Conservation (phyloP, 2,329 filamentous ascomycete genomes). For the Cladosporium colombiae region DNA sequence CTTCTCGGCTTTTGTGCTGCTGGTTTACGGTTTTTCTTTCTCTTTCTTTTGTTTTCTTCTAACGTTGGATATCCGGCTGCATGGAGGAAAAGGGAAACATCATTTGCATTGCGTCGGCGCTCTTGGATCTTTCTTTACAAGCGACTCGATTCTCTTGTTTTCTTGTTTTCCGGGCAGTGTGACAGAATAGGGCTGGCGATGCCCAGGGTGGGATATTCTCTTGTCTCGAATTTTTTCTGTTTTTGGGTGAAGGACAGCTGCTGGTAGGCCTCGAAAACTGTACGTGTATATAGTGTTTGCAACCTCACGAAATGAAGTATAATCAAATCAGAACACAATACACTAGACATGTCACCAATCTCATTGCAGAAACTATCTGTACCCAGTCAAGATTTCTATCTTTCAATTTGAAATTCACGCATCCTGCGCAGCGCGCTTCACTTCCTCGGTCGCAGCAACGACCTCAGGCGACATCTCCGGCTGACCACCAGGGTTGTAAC, state of each 20-base stretch:
- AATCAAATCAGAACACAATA: too few species aligned
- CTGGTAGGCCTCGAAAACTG: neutral
- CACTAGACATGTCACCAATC: too few species aligned
- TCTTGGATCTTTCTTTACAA: neutral
- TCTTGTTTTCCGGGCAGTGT: neutral
- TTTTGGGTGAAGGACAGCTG: neutral
- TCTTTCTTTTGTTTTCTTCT: neutral
- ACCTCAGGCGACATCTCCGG: neutral
- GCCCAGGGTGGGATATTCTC: neutral
- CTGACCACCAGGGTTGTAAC: conserved; percentile 12
- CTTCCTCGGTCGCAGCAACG: neutral
- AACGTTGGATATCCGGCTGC: neutral
- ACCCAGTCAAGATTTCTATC: neutral
- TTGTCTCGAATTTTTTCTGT: neutral
- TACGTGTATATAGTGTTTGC: neutral
- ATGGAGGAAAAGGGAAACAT: neutral
- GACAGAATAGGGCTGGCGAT: neutral
- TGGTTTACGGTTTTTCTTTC: neutral
- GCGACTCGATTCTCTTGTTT: neutral
- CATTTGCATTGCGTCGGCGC: conserved; percentile 16
- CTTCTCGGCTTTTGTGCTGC: neutral
- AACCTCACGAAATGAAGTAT: neutral
- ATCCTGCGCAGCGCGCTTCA: neutral
- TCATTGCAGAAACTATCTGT: neutral
- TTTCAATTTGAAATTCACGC: neutral